Evolutionary conservation across 352 stramenopile genomes (phyloP).

Genomic region (Pelagophyceae sp.): DNA sequence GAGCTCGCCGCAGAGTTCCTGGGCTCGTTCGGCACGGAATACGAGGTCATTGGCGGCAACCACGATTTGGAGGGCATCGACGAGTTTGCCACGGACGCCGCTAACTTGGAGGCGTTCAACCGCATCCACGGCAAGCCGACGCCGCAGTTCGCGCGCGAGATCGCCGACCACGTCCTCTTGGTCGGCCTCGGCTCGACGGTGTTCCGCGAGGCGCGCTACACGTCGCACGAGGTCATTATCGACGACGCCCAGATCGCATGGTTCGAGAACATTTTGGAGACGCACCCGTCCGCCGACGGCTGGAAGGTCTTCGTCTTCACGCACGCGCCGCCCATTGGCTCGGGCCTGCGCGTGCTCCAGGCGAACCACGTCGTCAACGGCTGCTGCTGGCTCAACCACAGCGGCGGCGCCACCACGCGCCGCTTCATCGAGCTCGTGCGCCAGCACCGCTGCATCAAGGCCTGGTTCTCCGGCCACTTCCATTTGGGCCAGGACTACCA

Average conservation of each 20-base stretch:
- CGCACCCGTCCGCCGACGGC: constrained; percentile 48
- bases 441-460: constrained; percentile 58
- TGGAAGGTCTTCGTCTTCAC: constrained; percentile 72
- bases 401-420: constrained; percentile 42
- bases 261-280: constrained; percentile 54
- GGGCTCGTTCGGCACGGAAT: constrained; percentile 41
- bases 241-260: constrained; percentile 60
- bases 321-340: constrained; percentile 61
- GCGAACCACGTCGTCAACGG: constrained; percentile 60
- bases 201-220: constrained; percentile 56
- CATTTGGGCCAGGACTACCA: constrained; percentile 62
- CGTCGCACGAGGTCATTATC: constrained; percentile 64
- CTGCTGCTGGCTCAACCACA: constrained; percentile 70
- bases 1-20: constrained; percentile 45
- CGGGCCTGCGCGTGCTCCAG: constrained; percentile 59
- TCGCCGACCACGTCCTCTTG: constrained; percentile 59
- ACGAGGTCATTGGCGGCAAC: constrained; percentile 49
- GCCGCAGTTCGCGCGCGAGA: constrained; percentile 49
- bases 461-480: constrained; percentile 69
- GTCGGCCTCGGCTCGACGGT: constrained; percentile 53
- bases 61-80: constrained; percentile 68
- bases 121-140: constrained; percentile 42
- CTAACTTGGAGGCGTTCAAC: constrained; percentile 52
- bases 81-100: constrained; percentile 59
- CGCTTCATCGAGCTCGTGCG: constrained; percentile 56